A percentile compares a stretch with the other conserved stretches of the same genome.
phyloP scores from a whole-genome alignment of 495 filamentous ascomycete genomes.

The Xylaria venustula region DNA sequence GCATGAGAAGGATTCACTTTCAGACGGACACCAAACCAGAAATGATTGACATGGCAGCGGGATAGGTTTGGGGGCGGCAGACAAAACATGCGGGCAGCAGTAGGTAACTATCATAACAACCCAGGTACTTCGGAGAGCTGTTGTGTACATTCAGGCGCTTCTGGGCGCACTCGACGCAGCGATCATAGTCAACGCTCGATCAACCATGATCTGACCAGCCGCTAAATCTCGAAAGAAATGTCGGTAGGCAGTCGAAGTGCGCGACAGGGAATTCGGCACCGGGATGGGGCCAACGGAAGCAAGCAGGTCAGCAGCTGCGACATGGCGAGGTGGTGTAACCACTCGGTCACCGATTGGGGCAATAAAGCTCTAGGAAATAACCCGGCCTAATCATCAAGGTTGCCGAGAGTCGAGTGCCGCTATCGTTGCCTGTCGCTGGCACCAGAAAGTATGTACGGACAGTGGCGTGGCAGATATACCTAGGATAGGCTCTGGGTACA shows the following conservation, averaged over 20 bases:
- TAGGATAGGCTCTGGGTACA: neutral
- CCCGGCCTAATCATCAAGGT: neutral
- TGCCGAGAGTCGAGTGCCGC: too few relatives aligned
- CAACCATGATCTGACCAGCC: conserved; percentile 2
- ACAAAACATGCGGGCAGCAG: neutral
- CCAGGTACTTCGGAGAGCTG: too few relatives aligned
- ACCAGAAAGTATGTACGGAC: too few relatives aligned
- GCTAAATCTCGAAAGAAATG: neutral
- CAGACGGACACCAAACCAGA: neutral
- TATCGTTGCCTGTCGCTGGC: too few relatives aligned
- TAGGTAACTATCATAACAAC: neutral
- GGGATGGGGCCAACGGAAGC: conserved; percentile 5
- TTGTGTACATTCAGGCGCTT: neutral
- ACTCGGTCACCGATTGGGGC: conserved; percentile 18
- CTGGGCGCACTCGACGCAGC: neutral
- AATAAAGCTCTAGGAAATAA: neutral
- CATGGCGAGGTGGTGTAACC: conserved; percentile 9
- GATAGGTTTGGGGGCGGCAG: neutral
- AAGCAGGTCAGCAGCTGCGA: conserved; percentile 8
- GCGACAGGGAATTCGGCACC: conserved; percentile 2
- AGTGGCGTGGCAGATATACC: too few relatives aligned
- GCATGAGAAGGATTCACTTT: conserved; percentile 12
- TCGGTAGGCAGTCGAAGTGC: neutral
- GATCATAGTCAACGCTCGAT: neutral
- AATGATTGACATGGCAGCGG: neutral